Evolutionary conservation across 2,329 filamentous ascomycete species (phyloP), one percentile per base, ranked within the genome.

Genomic region (Cladosporium sp.): DNA sequence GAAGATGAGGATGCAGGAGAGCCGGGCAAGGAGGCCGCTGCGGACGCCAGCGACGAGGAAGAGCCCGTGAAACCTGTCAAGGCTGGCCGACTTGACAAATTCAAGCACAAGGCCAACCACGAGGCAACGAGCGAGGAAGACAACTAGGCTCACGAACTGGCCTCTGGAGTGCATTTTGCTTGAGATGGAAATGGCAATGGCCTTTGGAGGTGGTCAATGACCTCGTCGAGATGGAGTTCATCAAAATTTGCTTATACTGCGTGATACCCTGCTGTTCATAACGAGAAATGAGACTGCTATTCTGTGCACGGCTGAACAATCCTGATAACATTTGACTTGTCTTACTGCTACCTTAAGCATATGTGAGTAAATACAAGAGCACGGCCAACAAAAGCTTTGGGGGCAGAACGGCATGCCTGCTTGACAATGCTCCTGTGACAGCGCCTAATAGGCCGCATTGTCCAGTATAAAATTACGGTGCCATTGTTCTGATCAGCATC

Each of bases 91-190:
- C 74, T 72, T 52, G 74, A 76, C 67, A 72, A 72, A 61, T 75
- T 72, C 70, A 75, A 72, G 66, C 76, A 76, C 68, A 81, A 78
- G 70, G 69, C 73, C 58, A 86, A 86, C 69, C 82, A 85, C 61
- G 84, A 86, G 66, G 81, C 82, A 7, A 86, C 84, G 18, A 85
- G 84, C 69, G 83, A 85, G 59, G 84, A 86, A 71, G 83, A 84
- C 23, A 81, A 83, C 28, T 65, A 59, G 56, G 23, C 12, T 11
- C 8, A 18, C 21, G 11, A 21, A 10, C 33, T 31, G 40, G 10
- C 40, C 14, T 21, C 26, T 5, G 11, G 5, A 5, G 14, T 26
- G 8, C 14, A 12, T 31, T 21, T 59, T 59, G 26, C 35, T 57
- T 4, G 23, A 31, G 28, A 5, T 26, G 8, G 26, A 10, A n/a